phyloP scores from a whole-genome alignment of 208 protist genomes.

The Trypanosoma platydactyli region DNA sequence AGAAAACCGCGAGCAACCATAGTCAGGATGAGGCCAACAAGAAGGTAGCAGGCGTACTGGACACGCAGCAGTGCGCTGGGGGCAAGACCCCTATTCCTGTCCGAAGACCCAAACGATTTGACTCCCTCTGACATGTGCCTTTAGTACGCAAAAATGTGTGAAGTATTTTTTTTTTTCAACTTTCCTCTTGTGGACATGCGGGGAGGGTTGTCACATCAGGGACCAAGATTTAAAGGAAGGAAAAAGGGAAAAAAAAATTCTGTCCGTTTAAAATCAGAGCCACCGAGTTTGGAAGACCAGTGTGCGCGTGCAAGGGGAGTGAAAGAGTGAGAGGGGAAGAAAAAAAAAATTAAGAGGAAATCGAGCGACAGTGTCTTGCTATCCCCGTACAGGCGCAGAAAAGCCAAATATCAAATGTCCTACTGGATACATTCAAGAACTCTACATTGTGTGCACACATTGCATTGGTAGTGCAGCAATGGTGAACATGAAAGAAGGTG shows the following conservation, averaged over 20 bases:
- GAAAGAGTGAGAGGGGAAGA: too few relatives aligned
- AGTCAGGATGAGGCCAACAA: conserved; percentile 63
- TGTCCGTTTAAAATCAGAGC: not conserved
- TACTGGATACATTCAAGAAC: too few relatives aligned
- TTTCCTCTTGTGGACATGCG: not conserved
- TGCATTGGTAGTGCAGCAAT: too few relatives aligned
- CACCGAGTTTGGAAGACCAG: too few relatives aligned
- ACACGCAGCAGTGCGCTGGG: conserved; percentile 72
- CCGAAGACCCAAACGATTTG: conserved; percentile 1
- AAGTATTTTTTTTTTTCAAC: conserved; percentile 15
- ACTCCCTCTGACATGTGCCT: conserved; percentile 10
- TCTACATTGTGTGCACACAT: too few relatives aligned
- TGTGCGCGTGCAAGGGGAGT: too few relatives aligned
- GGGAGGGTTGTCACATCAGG: too few relatives aligned
- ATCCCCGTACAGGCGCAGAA: too few relatives aligned
- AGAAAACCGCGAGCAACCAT: conserved; percentile 65
- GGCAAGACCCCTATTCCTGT: conserved; percentile 24
- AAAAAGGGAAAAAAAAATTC: not conserved
- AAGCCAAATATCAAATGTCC: too few relatives aligned
- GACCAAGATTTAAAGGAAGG: not conserved
- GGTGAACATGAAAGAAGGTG: too few relatives aligned
- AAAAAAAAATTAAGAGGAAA: too few relatives aligned
- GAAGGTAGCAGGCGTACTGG: conserved; percentile 81
- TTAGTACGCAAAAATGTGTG: not conserved
- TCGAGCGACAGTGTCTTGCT: too few relatives aligned